Percentiles rank a stretch among this genome's conserved stretches.
phyloP scores from a whole-genome alignment of 495 filamentous ascomycete species.

The Penicillium pancosmium region DNA sequence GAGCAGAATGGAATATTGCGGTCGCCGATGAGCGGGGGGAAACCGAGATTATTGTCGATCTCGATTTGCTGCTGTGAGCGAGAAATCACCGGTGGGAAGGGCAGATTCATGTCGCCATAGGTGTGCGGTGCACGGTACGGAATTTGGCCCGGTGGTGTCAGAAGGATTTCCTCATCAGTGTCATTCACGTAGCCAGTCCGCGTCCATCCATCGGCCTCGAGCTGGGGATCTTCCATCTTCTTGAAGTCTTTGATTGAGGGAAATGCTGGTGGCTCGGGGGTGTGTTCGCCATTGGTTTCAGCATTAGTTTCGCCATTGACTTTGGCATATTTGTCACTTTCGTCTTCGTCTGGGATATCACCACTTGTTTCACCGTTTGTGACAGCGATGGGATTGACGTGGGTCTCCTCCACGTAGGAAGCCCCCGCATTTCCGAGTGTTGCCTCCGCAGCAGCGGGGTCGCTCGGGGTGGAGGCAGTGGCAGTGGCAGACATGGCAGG shows the following conservation, averaged over 20 bases:
- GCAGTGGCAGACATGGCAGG: constrained; percentile 2
- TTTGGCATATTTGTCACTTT: no score
- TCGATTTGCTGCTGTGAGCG: constrained; percentile 32
- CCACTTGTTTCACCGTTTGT: no score
- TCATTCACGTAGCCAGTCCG: constrained; percentile 39
- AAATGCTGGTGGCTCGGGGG: not conserved
- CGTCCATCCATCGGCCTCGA: constrained; percentile 37
- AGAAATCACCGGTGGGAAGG: constrained; percentile 35
- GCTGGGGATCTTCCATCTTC: constrained; percentile 10
- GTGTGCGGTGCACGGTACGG: constrained; percentile 34
- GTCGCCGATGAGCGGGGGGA: constrained; percentile 42
- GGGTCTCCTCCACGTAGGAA: not conserved
- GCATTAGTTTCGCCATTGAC: not conserved
- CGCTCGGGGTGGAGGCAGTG: constrained; percentile 6
- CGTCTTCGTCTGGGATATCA: no score
- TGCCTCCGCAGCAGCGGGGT: not conserved
- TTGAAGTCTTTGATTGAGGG: not conserved
- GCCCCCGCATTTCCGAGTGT: not conserved
- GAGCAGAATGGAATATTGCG: constrained; percentile 36
- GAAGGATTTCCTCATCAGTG: constrained; percentile 37
- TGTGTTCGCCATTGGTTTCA: not conserved
- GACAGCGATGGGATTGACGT: no score
- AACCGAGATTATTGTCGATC: constrained; percentile 39
- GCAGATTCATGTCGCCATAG: constrained; percentile 33
- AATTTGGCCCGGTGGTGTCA: constrained; percentile 26